These are phyloP conservation scores for Mucor sp. DNA, from an alignment of 371 early-diverging fungal genomes.

Conservation along the genomic window DNA sequence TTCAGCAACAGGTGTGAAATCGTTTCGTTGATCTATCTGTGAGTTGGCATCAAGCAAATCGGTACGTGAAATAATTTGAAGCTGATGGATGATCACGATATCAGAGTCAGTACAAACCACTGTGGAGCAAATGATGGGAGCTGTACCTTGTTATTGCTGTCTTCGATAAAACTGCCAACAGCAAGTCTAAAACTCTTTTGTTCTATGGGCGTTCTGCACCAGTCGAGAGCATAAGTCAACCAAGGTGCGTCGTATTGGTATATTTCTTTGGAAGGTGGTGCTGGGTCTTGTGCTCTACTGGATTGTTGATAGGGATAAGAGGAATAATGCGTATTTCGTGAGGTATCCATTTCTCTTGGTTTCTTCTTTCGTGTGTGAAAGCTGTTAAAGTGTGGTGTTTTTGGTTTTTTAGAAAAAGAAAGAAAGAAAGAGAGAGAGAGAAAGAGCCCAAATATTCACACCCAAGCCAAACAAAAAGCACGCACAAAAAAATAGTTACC, in stretches of 20 bases:
- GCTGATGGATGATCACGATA: slow-evolving; percentile 31
- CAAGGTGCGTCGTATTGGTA: slow-evolving; percentile 85
- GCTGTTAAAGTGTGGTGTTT: not conserved
- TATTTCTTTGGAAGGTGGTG: slow-evolving; percentile 63
- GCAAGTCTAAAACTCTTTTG: slow-evolving; percentile 77
- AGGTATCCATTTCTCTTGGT: slow-evolving; percentile 21
- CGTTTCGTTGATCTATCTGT: slow-evolving; percentile 41
- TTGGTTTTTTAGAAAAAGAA: not conserved
- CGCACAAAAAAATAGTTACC: not conserved
- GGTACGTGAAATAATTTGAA: slow-evolving; percentile 64
- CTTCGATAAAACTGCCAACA: slow-evolving; percentile 83
- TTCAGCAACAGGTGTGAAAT: slow-evolving; percentile 80
- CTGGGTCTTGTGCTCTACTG: slow-evolving; percentile 11
- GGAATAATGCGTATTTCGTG: slow-evolving; percentile 26
- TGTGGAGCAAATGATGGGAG: not conserved
- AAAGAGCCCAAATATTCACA: not conserved
- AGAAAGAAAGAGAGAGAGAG: not conserved
- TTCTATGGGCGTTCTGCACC: slow-evolving; percentile 73
- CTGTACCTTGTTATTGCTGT: slow-evolving; percentile 77
- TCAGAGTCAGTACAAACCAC: not conserved
- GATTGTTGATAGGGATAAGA: slow-evolving; percentile 24
- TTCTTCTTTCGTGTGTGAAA: not conserved
- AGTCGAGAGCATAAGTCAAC: slow-evolving; percentile 86
- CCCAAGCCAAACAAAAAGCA: not conserved
- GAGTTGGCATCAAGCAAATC: slow-evolving; percentile 36